Base-by-base conservation (phyloP, 2,329 filamentous ascomycete species). In the Paecilomyces variotii region DNA sequence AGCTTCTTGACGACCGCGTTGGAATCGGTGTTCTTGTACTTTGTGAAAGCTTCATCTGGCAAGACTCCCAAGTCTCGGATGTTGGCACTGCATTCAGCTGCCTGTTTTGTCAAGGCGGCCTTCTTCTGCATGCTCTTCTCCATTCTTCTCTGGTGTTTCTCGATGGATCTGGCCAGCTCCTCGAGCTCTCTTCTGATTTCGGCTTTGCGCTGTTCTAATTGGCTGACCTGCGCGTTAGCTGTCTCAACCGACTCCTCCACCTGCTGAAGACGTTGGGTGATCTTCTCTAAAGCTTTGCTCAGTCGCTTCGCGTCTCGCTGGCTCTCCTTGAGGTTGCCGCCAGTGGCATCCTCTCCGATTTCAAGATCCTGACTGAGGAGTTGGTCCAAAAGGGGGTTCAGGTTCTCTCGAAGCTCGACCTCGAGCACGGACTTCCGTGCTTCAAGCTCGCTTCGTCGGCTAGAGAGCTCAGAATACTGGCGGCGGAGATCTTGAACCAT, bases 31-130 rank as follows among this genome's bases (percentile, higher is more conserved):
- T 87, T 88, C 68, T 90, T 86, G 72, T 96, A 99, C 69, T 92
- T 94, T 64, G 89, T 89, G 71, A 96, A 94, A 0, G 93, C 91
- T 68, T 97, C 92, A 62, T 97, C 92, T 0, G 94, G 93, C 14
- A 99, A 81, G 19, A 96, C 92, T 64, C 94, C 94, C 5, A 99
- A 81, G 64, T 96, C 91, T 53, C 93, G 88, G 67, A 99, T 97
- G 63, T 92, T 93, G 69, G 91, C 88, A 61, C 87, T 87, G 62
- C 89, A 90, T 67, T 96, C 91, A 2, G 86, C 84, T 24, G 90
- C 87, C 70, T 91, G 88, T 54, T 87, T 83, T 14, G 85, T 88
- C 61, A 95, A 80, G 2, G 91, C 82, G 11, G 91, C 89, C 72
- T 93, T 94, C 74, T 91, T 91, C 66, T 92, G 89, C 69, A 96